Evolutionary conservation across 495 filamentous ascomycete species (phyloP).

Genomic region (Talaromyces wortmannii): DNA sequence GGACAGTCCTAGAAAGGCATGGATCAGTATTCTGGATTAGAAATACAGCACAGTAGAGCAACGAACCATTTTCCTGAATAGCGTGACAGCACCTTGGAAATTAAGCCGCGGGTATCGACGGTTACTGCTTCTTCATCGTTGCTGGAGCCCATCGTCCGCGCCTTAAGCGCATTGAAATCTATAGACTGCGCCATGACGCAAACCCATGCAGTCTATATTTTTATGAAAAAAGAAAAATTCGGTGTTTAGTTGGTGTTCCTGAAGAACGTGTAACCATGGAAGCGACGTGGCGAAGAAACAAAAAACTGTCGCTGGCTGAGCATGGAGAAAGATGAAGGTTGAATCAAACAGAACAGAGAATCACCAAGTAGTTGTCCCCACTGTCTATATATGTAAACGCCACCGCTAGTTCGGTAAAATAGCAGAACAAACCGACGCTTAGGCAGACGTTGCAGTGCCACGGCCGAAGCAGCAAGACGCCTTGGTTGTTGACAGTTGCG

Average conservation of each 20-base stretch:
- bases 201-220: no score
- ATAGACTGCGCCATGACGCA: slow-evolving; percentile 46
- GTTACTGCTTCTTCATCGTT: slow-evolving; percentile 97
- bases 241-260: no score
- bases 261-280: no score
- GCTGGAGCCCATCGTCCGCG: slow-evolving; percentile 77
- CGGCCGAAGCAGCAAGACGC: no score
- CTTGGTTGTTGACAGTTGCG: no score
- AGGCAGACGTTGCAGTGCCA: no score
- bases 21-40: background rate
- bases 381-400: no score
- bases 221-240: no score
- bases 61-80: slow-evolving; percentile 85
- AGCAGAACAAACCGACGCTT: no score
- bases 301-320: background rate
- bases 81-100: slow-evolving; percentile 92
- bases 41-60: slow-evolving; percentile 15
- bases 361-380: no score
- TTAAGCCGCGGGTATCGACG: slow-evolving; percentile 91
- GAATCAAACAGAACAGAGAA: background rate
- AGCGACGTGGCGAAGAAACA: no score
- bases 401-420: no score
- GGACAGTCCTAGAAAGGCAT: slow-evolving; percentile 39
- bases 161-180: slow-evolving; percentile 77
- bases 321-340: background rate